Conservation (phyloP, 495 filamentous ascomycete species). For the Lasiosphaeria ovina region DNA sequence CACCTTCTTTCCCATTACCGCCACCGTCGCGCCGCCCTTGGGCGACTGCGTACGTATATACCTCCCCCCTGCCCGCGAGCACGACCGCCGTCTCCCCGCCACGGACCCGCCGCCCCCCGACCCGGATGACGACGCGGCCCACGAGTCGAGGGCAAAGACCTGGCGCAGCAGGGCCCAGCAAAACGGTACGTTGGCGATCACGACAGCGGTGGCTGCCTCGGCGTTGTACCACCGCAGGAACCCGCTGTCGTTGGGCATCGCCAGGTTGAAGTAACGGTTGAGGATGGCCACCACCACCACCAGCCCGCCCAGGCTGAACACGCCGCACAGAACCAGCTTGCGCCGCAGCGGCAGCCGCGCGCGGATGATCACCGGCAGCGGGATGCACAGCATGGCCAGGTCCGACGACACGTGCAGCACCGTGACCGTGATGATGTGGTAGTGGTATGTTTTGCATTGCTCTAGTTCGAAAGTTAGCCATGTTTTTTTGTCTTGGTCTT, state of each 20-base stretch:
- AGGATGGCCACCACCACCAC: constrained; percentile 29
- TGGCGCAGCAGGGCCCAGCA: constrained; percentile 29
- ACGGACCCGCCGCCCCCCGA: too few relatives aligned
- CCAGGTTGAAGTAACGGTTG: constrained; percentile 22
- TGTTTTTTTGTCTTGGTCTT: background rate
- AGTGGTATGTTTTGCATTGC: constrained; percentile 51
- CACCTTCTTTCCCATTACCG: too few relatives aligned
- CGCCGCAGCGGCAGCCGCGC: constrained; percentile 14
- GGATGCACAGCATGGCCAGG: constrained; percentile 30
- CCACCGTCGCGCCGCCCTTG: too few relatives aligned
- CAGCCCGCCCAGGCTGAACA: constrained; percentile 29
- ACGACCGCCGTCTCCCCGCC: too few relatives aligned
- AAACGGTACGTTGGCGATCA: constrained; percentile 33
- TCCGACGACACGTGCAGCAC: constrained; percentile 37
- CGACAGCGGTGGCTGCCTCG: constrained; percentile 29
- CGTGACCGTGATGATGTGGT: constrained; percentile 52
- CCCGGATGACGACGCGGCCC: background rate
- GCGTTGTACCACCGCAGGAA: constrained; percentile 38
- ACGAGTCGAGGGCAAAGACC: constrained; percentile 17
- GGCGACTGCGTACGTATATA: too few relatives aligned
- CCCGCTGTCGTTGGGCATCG: constrained; percentile 37
- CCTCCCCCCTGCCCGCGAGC: too few relatives aligned
- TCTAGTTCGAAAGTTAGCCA: background rate
- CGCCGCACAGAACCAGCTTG: constrained; percentile 17
- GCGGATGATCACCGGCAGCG: constrained; percentile 31